Evolutionary conservation across 306 rosid species (phyloP).

Genomic region (Trifolium fragiferum): DNA sequence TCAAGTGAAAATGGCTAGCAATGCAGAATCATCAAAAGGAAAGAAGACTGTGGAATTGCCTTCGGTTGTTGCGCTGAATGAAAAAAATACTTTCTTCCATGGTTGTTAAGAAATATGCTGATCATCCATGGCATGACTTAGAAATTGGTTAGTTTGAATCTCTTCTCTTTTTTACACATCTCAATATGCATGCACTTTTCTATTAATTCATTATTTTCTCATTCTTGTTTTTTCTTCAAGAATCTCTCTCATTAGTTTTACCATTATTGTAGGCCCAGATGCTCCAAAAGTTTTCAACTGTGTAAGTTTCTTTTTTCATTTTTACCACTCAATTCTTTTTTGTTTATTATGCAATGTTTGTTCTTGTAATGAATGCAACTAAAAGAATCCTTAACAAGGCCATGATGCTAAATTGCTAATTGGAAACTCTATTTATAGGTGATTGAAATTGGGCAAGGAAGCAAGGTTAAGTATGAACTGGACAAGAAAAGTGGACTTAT

Average conservation of each 20-base stretch:
- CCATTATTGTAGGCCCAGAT: slow-evolving; percentile 67
- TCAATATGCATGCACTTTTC: not conserved
- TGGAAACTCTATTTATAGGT: slow-evolving; percentile 47
- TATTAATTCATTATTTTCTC: not conserved
- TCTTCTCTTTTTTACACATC: not conserved
- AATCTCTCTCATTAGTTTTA: not conserved
- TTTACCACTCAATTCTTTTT: too few species aligned
- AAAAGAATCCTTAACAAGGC: not conserved
- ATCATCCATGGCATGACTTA: slow-evolving; percentile 95
- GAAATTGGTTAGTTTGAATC: slow-evolving; percentile 62
- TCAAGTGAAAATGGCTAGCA: slow-evolving; percentile 51
- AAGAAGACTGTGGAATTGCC: slow-evolving; percentile 28
- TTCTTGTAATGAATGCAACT: not conserved
- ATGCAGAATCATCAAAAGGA: slow-evolving; percentile 47
- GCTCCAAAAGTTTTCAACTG: slow-evolving; percentile 81
- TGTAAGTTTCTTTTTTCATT: slow-evolving; percentile 13
- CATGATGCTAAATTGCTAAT: not conserved
- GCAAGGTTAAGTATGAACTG: slow-evolving; percentile 88
- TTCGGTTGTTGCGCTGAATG: slow-evolving; percentile 55
- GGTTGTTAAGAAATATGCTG: slow-evolving; percentile 70
- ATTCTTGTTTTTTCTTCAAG: not conserved
- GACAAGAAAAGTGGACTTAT: slow-evolving; percentile 84
- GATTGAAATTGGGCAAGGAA: slow-evolving; percentile 82
- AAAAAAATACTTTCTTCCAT: slow-evolving; percentile 75
- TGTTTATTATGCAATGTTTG: not conserved